Conservation (phyloP, 768 basidiomycete species). For the Naematelia encephala region DNA sequence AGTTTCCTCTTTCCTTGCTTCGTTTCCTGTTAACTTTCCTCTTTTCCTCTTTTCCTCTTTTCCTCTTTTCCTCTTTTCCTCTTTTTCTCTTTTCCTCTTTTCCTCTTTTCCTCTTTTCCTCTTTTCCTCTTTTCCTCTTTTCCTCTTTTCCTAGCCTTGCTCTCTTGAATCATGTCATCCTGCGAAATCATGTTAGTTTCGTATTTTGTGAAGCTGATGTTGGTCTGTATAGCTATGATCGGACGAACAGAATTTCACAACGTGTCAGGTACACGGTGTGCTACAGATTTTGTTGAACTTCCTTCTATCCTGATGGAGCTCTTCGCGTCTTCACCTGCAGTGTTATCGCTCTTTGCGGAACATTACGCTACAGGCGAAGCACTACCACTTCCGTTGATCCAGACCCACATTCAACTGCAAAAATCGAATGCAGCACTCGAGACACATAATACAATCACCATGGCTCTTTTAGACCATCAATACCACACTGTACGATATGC, state of each 20-base stretch:
- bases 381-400: slow-evolving; percentile 48
- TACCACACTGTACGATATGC: slow-evolving; percentile 69
- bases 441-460: slow-evolving; percentile 82
- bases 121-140: too few species aligned
- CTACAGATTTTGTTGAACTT: slow-evolving; percentile 96
- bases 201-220: too few species aligned
- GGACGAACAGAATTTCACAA: slow-evolving; percentile 97
- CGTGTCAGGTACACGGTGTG: slow-evolving; percentile 93
- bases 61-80: too few species aligned
- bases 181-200: too few species aligned
- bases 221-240: slow-evolving; percentile 73
- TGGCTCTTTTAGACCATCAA: slow-evolving; percentile 80
- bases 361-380: slow-evolving; percentile 51
- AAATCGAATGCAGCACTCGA: slow-evolving; percentile 61
- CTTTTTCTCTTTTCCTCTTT: too few species aligned
- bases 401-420: slow-evolving; percentile 40
- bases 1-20: too few species aligned
- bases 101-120: too few species aligned
- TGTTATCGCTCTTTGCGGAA: slow-evolving; percentile 65
- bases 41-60: too few species aligned
- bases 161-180: too few species aligned
- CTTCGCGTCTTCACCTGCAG: slow-evolving; percentile 78
- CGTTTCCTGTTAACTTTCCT: too few species aligned
- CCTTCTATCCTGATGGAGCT: slow-evolving; percentile 99
- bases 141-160: too few species aligned